phyloP scores from a whole-genome alignment of 768 basidiomycete species.

The Chalciporus chontae region DNA sequence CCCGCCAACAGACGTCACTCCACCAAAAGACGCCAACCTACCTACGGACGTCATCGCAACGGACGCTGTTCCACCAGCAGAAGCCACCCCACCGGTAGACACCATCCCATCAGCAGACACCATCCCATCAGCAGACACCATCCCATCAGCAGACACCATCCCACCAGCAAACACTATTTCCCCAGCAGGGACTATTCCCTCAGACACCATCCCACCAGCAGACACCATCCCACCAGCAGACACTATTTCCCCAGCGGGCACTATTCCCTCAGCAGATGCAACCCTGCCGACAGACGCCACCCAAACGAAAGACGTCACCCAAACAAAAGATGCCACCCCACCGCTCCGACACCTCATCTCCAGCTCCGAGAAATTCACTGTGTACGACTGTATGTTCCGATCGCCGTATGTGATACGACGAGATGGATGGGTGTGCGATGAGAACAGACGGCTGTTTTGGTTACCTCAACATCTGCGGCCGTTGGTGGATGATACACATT shows the following conservation, averaged over 20 bases:
- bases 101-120: not conserved
- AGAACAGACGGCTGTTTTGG: conserved; percentile 9
- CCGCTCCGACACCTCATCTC: conserved; percentile 2
- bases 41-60: too few relatives aligned
- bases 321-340: not conserved
- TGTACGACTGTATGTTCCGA: conserved; percentile 6
- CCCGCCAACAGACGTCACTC: too few relatives aligned
- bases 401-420: conserved; percentile 1
- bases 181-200: too few relatives aligned
- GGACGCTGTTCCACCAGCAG: too few relatives aligned
- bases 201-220: not conserved
- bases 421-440: conserved; percentile 13
- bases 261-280: not conserved
- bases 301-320: not conserved
- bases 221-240: not conserved
- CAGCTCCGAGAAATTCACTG: not conserved
- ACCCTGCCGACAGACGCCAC: not conserved
- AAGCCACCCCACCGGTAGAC: too few relatives aligned
- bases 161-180: too few relatives aligned
- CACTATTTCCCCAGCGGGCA: not conserved
- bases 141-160: too few relatives aligned
- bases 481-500: not conserved
- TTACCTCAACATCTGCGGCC: conserved; percentile 11
- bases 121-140: not conserved
- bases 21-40: too few relatives aligned